These are phyloP conservation scores for Micromonas commoda DNA, from an alignment of 139 green algal species.

Conservation along the genomic window DNA sequence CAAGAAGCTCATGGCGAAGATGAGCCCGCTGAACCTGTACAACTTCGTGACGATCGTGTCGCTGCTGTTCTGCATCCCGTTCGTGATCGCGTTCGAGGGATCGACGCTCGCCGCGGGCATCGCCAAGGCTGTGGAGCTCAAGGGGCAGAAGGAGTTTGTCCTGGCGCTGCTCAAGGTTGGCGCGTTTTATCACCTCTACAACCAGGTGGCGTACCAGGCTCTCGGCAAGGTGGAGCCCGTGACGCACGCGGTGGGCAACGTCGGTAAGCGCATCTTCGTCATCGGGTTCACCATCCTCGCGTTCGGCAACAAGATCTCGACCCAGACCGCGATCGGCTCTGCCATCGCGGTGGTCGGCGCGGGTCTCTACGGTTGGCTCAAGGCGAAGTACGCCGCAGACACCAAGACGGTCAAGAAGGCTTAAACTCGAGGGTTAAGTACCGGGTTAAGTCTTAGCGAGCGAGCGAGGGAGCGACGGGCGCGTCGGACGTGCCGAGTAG, in stretches of 20 bases:
- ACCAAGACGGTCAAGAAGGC: conserved; percentile 6
- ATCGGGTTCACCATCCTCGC: conserved; percentile 82
- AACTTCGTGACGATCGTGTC: conserved; percentile 96
- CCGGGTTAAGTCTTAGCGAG: too few relatives aligned
- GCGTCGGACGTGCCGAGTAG: too few relatives aligned
- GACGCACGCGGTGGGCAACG: conserved; percentile 97
- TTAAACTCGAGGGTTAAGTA: too few relatives aligned
- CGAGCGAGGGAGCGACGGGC: too few relatives aligned
- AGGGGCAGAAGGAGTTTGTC: conserved; percentile 74
- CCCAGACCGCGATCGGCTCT: conserved; percentile 79
- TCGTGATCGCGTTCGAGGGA: conserved; percentile 77
- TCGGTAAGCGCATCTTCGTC: conserved; percentile 97
- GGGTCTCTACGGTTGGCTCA: conserved; percentile 42
- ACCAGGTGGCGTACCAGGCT: conserved; percentile 98
- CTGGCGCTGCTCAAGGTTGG: conserved; percentile 75
- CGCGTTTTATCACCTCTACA: conserved; percentile 99
- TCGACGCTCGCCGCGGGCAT: conserved; percentile 46
- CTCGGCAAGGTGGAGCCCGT: conserved; percentile 88
- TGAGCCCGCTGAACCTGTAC: conserved; percentile 88
- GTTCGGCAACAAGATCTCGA: conserved; percentile 74
- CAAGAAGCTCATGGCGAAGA: conserved; percentile 80
- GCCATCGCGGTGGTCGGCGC: conserved; percentile 56
- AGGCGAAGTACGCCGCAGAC: conserved; percentile 28
- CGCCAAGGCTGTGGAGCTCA: conserved; percentile 47
- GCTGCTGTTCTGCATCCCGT: conserved; percentile 78